Evolutionary conservation across 1,284 basidiomycete species (phyloP).

Genomic region (Phylloboletellus chloephorus): DNA sequence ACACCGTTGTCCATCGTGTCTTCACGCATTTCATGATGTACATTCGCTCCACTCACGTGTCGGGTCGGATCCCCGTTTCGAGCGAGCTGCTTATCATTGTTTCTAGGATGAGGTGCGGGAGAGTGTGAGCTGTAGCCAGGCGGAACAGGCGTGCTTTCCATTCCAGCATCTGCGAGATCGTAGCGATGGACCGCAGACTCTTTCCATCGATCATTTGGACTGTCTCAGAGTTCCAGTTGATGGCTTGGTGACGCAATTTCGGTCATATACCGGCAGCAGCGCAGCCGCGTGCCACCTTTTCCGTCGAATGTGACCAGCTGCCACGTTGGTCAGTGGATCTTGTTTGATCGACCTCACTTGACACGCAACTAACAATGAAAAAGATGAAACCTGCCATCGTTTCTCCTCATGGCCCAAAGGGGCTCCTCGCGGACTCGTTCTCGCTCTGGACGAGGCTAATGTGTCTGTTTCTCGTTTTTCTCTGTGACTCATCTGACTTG

Average conservation of each 20-base stretch:
- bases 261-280: conserved; percentile 18
- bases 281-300: conserved; percentile 8
- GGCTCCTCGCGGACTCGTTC: conserved; percentile 10
- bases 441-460: conserved; percentile 1
- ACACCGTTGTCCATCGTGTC: conserved; percentile 19
- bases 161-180: conserved; percentile 25
- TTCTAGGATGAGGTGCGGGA: conserved; percentile 14
- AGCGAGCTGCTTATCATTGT: conserved; percentile 16
- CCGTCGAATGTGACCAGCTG: conserved; percentile 8
- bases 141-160: conserved; percentile 30
- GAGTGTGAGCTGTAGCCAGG: conserved; percentile 25
- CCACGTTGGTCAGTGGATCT: conserved; percentile 18
- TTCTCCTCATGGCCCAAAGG: conserved; percentile 3
- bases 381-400: conserved; percentile 15
- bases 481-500: background rate
- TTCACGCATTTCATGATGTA: conserved; percentile 14
- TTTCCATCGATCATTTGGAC: conserved; percentile 20
- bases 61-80: conserved; percentile 22
- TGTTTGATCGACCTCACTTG: conserved; percentile 9
- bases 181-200: conserved; percentile 19
- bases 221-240: conserved; percentile 10
- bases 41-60: conserved; percentile 20
- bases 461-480: conserved; percentile 1
- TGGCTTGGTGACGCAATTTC: conserved; percentile 24
- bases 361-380: conserved; percentile 11